A percentile compares a stretch with the other conserved stretches of the same genome.
phyloP scores from a whole-genome alignment of 2,329 filamentous ascomycete genomes.

The Penicillium sp. region DNA sequence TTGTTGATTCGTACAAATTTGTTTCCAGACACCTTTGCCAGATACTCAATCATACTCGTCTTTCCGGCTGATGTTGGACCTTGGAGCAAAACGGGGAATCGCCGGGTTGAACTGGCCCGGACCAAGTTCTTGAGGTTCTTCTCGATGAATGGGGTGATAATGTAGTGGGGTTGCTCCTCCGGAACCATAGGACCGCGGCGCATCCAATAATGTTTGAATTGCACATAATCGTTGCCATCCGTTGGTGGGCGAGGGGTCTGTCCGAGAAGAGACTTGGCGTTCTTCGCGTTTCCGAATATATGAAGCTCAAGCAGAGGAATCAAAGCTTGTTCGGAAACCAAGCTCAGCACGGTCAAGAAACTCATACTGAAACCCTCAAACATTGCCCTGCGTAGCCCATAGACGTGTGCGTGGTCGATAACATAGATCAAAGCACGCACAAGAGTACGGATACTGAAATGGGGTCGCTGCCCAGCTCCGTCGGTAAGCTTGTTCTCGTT shows the following conservation, averaged over 20 bases:
- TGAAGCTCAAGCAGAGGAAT: conserved; percentile 77
- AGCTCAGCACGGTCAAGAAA: conserved; percentile 84
- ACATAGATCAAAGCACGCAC: conserved; percentile 89
- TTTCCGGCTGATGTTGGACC: conserved; percentile 97
- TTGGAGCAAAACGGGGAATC: conserved; percentile 92
- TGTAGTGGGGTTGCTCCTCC: conserved; percentile 81
- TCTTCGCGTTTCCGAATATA: conserved; percentile 69
- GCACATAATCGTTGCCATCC: conserved; percentile 75
- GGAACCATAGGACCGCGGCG: conserved; percentile 68
- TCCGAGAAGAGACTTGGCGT: conserved; percentile 70
- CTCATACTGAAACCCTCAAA: conserved; percentile 98
- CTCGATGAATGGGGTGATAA: conserved; percentile 93
- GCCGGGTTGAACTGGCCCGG: conserved; percentile 83
- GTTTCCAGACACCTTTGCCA: conserved; percentile 95
- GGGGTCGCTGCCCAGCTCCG: conserved; percentile 90
- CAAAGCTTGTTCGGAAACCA: conserved; percentile 75
- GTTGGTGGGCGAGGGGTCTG: conserved; percentile 74
- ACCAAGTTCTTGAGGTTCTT: conserved; percentile 93
- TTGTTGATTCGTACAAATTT: conserved; percentile 99
- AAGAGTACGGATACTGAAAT: conserved; percentile 93
- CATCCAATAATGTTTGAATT: conserved; percentile 89
- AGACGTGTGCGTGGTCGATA: conserved; percentile 76
- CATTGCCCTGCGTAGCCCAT: conserved; percentile 79
- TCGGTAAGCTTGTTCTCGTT: conserved; percentile 85
- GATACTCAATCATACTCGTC: conserved; percentile 98